These are phyloP conservation scores for Tolypocladium endophyticum DNA, from an alignment of 2,329 filamentous ascomycete genomes.

Conservation along the genomic window DNA sequence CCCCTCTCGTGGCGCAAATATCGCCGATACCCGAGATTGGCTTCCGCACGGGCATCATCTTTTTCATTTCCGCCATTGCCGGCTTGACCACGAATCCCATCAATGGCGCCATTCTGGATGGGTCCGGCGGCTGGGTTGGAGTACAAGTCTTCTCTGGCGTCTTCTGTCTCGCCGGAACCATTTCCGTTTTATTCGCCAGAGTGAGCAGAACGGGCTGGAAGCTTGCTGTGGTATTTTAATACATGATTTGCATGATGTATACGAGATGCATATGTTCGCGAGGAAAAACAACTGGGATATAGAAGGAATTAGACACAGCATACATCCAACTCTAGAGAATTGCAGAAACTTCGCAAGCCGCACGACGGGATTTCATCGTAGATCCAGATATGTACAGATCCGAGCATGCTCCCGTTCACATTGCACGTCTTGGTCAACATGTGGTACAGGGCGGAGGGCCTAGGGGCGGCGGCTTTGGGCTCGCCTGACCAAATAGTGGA, in stretches of 20 bases:
- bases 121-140: not conserved
- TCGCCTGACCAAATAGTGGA: constrained; percentile 28
- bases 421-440: not conserved
- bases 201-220: not conserved
- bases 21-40: constrained; percentile 9
- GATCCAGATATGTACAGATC: not conserved
- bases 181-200: not conserved
- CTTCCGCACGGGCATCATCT: not conserved
- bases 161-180: not conserved
- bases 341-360: no score
- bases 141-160: not conserved
- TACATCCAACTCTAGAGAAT: not conserved
- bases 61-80: not conserved
- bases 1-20: constrained; percentile 36
- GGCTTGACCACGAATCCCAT: not conserved
- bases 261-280: not conserved
- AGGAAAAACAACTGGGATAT: not conserved
- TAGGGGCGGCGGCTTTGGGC: constrained; percentile 39
- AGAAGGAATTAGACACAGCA: not conserved
- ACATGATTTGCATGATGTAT: not conserved
- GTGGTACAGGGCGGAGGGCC: constrained; percentile 14
- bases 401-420: no score
- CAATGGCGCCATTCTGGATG: not conserved
- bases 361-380: not conserved
- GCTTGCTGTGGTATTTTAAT: not conserved